Base-by-base conservation (phyloP, 805 yeast genomes). In the Ogataea siamensis region DNA sequence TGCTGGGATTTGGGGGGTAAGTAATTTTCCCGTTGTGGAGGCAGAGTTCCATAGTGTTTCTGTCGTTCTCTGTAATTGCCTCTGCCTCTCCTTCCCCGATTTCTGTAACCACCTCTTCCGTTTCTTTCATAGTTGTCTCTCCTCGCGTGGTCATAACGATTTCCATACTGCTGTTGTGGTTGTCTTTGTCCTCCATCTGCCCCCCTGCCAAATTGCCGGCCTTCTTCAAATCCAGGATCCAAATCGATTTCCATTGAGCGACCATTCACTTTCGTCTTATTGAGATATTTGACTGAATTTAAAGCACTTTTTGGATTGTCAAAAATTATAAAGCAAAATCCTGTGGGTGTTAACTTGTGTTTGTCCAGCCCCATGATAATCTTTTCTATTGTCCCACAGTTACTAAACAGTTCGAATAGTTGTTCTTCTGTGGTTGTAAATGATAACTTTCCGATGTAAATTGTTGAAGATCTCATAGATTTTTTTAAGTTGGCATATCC, bases 291-390 rank as follows among this genome's bases (percentile, higher is more conserved):
- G 57, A 91, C 77, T 2, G 96, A 85, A 47, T 83, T 78, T 37
- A 88, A 67, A 2, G 96, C 87, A 34, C 86, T 88, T 34, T 71
- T 71, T 29, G 80, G 80, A 19, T 67, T 60, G 37, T 73, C 74
- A 59, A 81, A 93, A 31, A 87, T 83, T 26, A 93, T 88, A 58
- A 93, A 93, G 58, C 97, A 89, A 61, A 93, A 91, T 12, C 99
- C 98, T 58, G 98, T 89, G 2, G 99, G 99, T 1, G 96, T 89
- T 53, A 82, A 78, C 49, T 85, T 83, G 58, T 82, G 81, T 48
- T 96, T 73, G 60, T 93, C 97, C 24, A 93, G 73, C 0, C 99
- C 99, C 98, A 93, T 93, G 35, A 91, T 80, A 28, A 89, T 85
- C 54, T 83, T 72, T 48, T 77, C 77, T 26, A 91, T 80, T 11